Evolutionary conservation across 495 filamentous ascomycete genomes (phyloP).

Genomic region (Neurospora sp.): DNA sequence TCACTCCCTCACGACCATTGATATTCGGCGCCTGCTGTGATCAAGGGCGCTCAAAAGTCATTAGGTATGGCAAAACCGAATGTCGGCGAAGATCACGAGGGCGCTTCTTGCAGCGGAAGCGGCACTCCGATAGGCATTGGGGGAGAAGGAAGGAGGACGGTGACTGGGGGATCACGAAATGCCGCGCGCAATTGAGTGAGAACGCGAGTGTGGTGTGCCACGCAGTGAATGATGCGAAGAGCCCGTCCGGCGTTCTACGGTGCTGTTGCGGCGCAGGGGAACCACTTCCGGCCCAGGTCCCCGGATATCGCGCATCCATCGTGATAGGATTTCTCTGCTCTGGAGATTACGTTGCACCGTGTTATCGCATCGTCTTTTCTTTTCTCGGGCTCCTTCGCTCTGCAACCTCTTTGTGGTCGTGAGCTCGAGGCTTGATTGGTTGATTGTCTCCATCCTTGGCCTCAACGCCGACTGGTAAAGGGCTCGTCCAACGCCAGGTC

Average conservation of each 20-base stretch:
- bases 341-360: neutral
- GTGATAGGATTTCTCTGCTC: neutral
- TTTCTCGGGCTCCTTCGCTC: neutral
- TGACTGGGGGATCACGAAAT: neutral
- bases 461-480: neutral
- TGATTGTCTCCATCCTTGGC: neutral
- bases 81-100: neutral
- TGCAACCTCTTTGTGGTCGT: neutral
- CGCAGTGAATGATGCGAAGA: neutral
- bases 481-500: neutral
- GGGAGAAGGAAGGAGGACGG: neutral
- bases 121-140: neutral
- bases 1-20: neutral
- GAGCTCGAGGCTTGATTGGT: neutral
- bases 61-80: neutral
- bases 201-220: too few species aligned
- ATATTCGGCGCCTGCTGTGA: neutral
- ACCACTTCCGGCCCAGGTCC: neutral
- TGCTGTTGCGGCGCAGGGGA: neutral
- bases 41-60: neutral
- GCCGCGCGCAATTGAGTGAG: neutral
- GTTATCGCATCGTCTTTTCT: neutral
- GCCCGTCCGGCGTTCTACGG: neutral
- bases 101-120: neutral
- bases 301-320: neutral